Conservation (phyloP, 441 rosid genomes). For the Populus hybrid region DNA sequence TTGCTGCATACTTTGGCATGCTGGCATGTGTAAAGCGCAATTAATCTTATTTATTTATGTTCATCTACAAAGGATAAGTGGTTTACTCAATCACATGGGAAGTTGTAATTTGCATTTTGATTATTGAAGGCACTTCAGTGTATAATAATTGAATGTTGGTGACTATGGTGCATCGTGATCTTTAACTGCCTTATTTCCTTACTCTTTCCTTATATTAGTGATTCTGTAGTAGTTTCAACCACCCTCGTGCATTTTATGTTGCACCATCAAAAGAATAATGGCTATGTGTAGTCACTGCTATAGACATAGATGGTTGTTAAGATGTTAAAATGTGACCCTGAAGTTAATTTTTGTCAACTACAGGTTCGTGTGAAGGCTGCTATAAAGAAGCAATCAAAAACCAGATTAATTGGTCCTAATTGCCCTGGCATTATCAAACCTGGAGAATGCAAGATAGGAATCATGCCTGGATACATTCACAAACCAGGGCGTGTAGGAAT, state of each 20-base stretch:
- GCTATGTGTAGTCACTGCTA: background rate
- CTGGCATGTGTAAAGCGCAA: background rate
- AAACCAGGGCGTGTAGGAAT: constrained; percentile 89
- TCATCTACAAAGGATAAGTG: background rate
- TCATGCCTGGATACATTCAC: constrained; percentile 95
- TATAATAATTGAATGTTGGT: background rate
- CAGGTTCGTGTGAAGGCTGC: constrained; percentile 96
- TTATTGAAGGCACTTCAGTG: background rate
- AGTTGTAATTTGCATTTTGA: background rate
- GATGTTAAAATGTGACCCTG: background rate
- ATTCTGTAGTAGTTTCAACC: background rate
- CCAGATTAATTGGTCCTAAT: constrained; percentile 85
- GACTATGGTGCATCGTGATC: background rate
- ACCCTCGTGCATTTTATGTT: background rate
- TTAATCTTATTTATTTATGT: background rate
- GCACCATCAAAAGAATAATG: background rate
- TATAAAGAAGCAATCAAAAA: constrained; percentile 78
- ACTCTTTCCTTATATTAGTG: background rate
- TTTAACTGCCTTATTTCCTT: background rate
- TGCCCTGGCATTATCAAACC: constrained; percentile 96
- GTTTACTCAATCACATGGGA: background rate
- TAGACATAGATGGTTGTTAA: background rate
- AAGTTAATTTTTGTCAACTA: background rate
- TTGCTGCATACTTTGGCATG: background rate
- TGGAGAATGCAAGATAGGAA: constrained; percentile 94